A percentile compares a stretch with the other conserved stretches of the same genome.
These are phyloP conservation scores for Blastobotrys persicus DNA, from an alignment of 1,139 yeast species.

Conservation along the genomic window DNA sequence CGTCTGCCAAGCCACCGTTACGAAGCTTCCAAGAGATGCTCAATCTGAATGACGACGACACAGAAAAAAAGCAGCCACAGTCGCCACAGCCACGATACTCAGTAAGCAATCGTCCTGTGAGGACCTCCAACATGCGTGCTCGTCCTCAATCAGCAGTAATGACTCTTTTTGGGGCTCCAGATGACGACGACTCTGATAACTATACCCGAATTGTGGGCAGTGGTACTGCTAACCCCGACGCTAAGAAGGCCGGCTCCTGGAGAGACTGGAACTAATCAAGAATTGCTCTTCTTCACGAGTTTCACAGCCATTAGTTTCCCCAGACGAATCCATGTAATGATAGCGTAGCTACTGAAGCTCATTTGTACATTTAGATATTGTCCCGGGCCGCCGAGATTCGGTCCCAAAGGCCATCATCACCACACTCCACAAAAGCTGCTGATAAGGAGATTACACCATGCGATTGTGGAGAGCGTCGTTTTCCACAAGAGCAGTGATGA, in stretches of 20 bases:
- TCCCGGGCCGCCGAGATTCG: too few relatives aligned
- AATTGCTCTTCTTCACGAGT: not conserved
- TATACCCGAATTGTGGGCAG: constrained; percentile 18
- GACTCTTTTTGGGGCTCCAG: constrained; percentile 16
- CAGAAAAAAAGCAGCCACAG: constrained; percentile 7
- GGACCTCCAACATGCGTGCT: constrained; percentile 9
- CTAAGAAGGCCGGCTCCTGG: constrained; percentile 11
- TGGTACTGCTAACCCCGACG: constrained; percentile 15
- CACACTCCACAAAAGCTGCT: not conserved
- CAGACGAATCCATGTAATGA: too few relatives aligned
- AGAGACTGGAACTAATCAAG: not conserved
- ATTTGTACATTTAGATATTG: too few relatives aligned
- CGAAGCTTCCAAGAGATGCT: constrained; percentile 24
- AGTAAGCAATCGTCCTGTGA: not conserved
- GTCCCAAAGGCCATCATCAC: not conserved
- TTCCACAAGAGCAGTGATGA: not conserved
- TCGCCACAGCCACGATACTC: constrained; percentile 8
- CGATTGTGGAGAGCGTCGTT: constrained; percentile 8
- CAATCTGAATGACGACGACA: constrained; percentile 9
- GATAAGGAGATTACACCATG: not conserved
- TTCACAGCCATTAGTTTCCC: too few relatives aligned
- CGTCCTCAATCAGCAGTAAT: constrained; percentile 16
- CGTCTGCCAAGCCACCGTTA: constrained; percentile 24
- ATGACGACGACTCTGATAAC: constrained; percentile 8
- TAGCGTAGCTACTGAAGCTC: too few relatives aligned